phyloP scores from a whole-genome alignment of 1,284 basidiomycete genomes.

The Agaricales sp. region DNA sequence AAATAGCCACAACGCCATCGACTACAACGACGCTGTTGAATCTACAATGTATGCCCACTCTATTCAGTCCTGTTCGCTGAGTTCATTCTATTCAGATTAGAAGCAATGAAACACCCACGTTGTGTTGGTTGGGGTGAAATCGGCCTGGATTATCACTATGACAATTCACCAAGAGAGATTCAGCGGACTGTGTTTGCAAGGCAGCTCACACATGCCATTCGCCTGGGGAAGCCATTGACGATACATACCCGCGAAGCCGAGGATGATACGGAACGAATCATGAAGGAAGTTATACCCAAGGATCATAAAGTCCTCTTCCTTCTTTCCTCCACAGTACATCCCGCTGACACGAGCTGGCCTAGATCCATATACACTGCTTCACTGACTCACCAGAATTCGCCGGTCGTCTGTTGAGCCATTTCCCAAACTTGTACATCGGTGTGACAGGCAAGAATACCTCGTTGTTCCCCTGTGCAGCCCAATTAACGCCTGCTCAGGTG shows the following conservation, averaged over 20 bases:
- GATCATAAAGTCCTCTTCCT: slow-evolving; percentile 43
- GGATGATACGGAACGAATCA: slow-evolving; percentile 64
- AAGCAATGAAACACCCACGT: slow-evolving; percentile 67
- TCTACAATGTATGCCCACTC: slow-evolving; percentile 39
- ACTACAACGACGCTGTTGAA: slow-evolving; percentile 61
- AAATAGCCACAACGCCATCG: slow-evolving; percentile 57
- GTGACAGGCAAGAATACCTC: slow-evolving; percentile 44
- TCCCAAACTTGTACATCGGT: slow-evolving; percentile 72
- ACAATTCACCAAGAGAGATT: slow-evolving; percentile 56
- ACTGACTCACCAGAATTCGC: slow-evolving; percentile 71
- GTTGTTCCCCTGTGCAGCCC: slow-evolving; percentile 1
- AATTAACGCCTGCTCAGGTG: slow-evolving; percentile 31
- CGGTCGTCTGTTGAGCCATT: slow-evolving; percentile 57
- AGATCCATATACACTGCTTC: slow-evolving; percentile 78
- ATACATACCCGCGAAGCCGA: slow-evolving; percentile 79
- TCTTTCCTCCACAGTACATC: neutral
- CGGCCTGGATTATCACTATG: slow-evolving; percentile 77
- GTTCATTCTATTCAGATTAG: slow-evolving; percentile 30
- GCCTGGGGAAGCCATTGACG: slow-evolving; percentile 60
- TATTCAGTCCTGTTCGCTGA: slow-evolving; percentile 4
- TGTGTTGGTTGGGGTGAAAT: slow-evolving; percentile 83
- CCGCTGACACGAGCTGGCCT: neutral
- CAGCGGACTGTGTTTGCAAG: slow-evolving; percentile 57
- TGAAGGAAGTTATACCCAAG: slow-evolving; percentile 61
- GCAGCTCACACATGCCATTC: slow-evolving; percentile 58